Evolutionary conservation across 169 alveolate genomes (phyloP), one percentile per base, ranked within the genome.

Genomic region (Amoebophrya sp.): DNA sequence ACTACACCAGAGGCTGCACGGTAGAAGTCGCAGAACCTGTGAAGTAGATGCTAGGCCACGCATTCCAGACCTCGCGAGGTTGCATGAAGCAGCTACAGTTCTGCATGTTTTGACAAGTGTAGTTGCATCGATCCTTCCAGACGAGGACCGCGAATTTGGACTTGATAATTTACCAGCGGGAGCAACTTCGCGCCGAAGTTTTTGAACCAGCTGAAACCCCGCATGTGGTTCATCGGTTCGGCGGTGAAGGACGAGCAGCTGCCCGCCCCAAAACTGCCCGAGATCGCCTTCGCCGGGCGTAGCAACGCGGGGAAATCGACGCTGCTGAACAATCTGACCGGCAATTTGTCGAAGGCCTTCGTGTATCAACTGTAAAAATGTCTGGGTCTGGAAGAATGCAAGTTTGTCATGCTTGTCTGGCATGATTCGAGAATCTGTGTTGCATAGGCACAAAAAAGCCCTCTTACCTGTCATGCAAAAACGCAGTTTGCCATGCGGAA

Each of bases 301-400:
- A 66, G 83, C 18, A 66, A 66, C 35, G 0, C 89, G 12, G 95
- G 95, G 47, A 93, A 93, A 35, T 90, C 93, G 77, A 93, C 94
- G 3, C 92, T 93, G 39, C 88, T 93, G 66, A 93, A 93, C 89
- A 93, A 91, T 23, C 92, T 93, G 83, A 77, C 93, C 39, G 95
- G 95, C n/a, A n/a, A n/a, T n/a, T 2, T 91, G 95, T 32, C 90
- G 93, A 77, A 66, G 32, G 83, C 23, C 54, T 41, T 41, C 2
- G 23, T 2, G 83, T 25, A 1, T 25, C 0, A 66, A 66, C 32
- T 18, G 35, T 25, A 25, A 66, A n/a, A 25, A 66, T n/a, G 83
- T 25, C 32, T 18, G 83, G 12, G 10, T 7, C 39, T 66, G 35
- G 2, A 25, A 66, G 32, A 66, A n/a, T 7, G 35, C 35, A 25